Evolutionary conservation across 768 basidiomycete species (phyloP).

Genomic region (Cubamyces sp.): DNA sequence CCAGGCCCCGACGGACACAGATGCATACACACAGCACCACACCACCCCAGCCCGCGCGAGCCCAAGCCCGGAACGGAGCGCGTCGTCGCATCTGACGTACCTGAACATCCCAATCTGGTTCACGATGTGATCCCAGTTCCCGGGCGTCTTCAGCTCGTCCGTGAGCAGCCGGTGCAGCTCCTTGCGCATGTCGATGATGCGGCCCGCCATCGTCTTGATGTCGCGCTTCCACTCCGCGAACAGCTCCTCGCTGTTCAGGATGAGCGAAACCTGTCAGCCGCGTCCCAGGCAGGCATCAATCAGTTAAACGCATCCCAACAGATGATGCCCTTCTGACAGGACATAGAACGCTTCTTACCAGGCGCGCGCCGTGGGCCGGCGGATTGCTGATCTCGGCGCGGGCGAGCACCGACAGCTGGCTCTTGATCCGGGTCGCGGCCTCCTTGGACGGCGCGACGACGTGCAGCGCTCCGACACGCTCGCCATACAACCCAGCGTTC

Average conservation of each 20-base stretch:
- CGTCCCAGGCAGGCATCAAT: slow-evolving; percentile 4
- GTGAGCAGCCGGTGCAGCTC: slow-evolving; percentile 75
- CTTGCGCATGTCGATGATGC: slow-evolving; percentile 91
- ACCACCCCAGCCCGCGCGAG: slow-evolving; percentile 25
- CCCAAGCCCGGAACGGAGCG: neutral
- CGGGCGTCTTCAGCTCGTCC: slow-evolving; percentile 82
- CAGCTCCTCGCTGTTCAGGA: slow-evolving; percentile 73
- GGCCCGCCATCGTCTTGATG: slow-evolving; percentile 88
- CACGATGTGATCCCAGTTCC: slow-evolving; percentile 94
- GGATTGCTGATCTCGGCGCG: slow-evolving; percentile 97
- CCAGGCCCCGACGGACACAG: neutral
- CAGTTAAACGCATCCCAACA: neutral
- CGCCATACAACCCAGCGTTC: slow-evolving; percentile 94
- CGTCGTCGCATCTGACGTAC: slow-evolving; percentile 43
- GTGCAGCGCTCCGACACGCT: slow-evolving; percentile 94
- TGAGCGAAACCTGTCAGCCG: slow-evolving; percentile 66
- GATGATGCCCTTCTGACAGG: too few relatives aligned
- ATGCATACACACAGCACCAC: slow-evolving; percentile 14
- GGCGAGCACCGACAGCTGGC: slow-evolving; percentile 89
- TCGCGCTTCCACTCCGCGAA: slow-evolving; percentile 91
- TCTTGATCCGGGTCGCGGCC: slow-evolving; percentile 72
- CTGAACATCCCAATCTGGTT: slow-evolving; percentile 99
- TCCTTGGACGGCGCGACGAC: slow-evolving; percentile 68
- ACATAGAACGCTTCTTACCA: slow-evolving; percentile 53
- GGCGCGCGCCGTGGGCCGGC: slow-evolving; percentile 85